Conservation (phyloP, 768 basidiomycete species). For the Suillus tomentosus region DNA sequence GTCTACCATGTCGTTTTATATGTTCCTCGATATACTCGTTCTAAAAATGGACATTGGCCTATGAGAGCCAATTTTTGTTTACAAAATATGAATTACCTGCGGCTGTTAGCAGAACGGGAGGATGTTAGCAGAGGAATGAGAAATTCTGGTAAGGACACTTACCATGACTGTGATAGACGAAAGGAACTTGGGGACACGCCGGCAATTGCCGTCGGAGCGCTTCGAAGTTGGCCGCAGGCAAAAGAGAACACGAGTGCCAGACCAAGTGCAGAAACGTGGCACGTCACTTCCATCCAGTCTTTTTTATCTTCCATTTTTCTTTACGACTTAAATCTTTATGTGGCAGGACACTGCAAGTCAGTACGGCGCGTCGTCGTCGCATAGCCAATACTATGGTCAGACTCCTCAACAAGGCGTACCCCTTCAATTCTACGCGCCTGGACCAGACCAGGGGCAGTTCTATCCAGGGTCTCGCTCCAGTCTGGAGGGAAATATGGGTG, state of each 20-base stretch:
- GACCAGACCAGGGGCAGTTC: constrained; percentile 56
- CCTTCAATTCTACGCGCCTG: constrained; percentile 79
- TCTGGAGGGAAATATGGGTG: constrained; percentile 67
- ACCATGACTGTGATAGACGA: constrained; percentile 25
- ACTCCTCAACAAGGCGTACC: constrained; percentile 54
- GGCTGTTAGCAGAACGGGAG: constrained; percentile 44
- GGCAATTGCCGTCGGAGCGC: constrained; percentile 30
- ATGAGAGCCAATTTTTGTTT: background rate
- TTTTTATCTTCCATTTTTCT: background rate
- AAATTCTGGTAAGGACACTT: constrained; percentile 15
- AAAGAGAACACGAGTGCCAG: constrained; percentile 3
- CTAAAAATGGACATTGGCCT: constrained; percentile 41
- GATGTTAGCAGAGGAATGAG: constrained; percentile 17
- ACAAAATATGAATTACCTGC: constrained; percentile 48
- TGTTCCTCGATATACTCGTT: constrained; percentile 99
- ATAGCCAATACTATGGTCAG: constrained; percentile 55
- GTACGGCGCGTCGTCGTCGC: constrained; percentile 59
- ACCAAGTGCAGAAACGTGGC: constrained; percentile 17
- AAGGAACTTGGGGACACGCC: constrained; percentile 9
- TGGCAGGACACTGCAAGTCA: constrained; percentile 70
- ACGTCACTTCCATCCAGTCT: constrained; percentile 3
- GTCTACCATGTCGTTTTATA: constrained; percentile 94
- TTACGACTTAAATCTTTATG: constrained; percentile 42
- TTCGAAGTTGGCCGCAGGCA: background rate
- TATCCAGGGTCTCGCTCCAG: constrained; percentile 76